These are phyloP conservation scores for slime mould (Dictyostelium discoideum) DNA, from an alignment of 78 protist species.

Conservation along the genomic window DNA sequence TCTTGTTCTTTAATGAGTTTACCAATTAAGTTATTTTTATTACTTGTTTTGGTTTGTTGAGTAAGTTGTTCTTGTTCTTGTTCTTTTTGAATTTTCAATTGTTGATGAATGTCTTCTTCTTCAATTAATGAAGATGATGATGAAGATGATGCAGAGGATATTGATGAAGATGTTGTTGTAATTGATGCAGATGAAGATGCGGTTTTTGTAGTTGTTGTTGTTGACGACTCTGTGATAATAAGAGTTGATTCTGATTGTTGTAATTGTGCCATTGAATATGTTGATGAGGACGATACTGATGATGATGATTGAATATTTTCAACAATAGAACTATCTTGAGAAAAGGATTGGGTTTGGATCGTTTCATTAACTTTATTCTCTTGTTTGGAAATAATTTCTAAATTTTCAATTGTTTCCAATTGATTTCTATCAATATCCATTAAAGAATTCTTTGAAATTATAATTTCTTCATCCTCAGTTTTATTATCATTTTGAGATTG, in stretches of 20 bases:
- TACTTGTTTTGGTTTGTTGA: neutral
- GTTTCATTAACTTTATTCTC: neutral
- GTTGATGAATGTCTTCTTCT: neutral
- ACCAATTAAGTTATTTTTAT: neutral
- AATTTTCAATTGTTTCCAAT: neutral
- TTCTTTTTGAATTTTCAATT: neutral
- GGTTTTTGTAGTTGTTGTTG: neutral
- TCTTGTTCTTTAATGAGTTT: constrained; percentile 9
- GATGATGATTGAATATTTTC: neutral
- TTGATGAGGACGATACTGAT: neutral
- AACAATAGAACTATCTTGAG: neutral
- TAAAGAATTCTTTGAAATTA: neutral
- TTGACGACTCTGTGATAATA: neutral
- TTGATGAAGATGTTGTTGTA: neutral
- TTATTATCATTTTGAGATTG: neutral
- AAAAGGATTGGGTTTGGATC: neutral
- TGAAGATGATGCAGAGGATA: neutral
- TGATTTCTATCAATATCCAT: neutral
- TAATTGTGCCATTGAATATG: neutral
- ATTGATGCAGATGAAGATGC: neutral
- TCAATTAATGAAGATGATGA: neutral
- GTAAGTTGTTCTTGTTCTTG: neutral
- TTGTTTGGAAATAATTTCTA: neutral
- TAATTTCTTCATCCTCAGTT: neutral
- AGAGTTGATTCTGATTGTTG: neutral